Base-by-base conservation (phyloP, 495 filamentous ascomycete species). In the Immersiella caudata region DNA sequence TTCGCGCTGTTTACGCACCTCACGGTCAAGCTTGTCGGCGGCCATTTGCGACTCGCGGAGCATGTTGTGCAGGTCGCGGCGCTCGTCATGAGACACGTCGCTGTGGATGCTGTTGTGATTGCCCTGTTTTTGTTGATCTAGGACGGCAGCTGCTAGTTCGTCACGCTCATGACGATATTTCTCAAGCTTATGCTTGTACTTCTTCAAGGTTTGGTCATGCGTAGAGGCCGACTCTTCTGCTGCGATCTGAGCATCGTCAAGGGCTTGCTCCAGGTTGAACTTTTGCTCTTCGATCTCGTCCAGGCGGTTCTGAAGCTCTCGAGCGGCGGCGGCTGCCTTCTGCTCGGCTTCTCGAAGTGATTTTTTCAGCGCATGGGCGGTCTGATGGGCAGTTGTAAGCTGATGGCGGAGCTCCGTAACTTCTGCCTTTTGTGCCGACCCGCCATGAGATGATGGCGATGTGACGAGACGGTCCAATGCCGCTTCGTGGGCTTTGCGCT, bases 221-320 rank as follows among this genome's bases (percentile, higher is more conserved):
- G 93, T 93, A 56, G 91, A 88, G 0, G 92, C 94, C 69, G 95
- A 91, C 49, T 94, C 90, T 72, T 97, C 93, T 64, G 76, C 77
- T 84, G 91, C 70, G 90, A 80, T 72, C 89, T 94, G 70, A 0
- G 76, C 76, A 62, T 94, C 89, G 70, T 97, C 92, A 18, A 97
- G 90, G 72, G 92, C 89, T 20, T 80, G 71, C 73, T 94, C 92
- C 14, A 97, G 83, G 0, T 90, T 93, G 22, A 96, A 89, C 78
- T 95, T 96, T 22, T 92, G 89, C 76, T 97, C 93, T 76, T 94
- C 94, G 14, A 97, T 80, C 73, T 97, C 93, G 74, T 96, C 92
- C 52, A 97, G 76, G 5, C 90, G 93, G 62, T 90, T 87, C 58
- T 93, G 86, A 36, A 97, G 88, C 56, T 97, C 86, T 2, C 86